Percentiles rank a stretch among this genome's conserved stretches.
phyloP scores from a whole-genome alignment of 1,139 yeast species.

The Yamadazyma atlantica region DNA sequence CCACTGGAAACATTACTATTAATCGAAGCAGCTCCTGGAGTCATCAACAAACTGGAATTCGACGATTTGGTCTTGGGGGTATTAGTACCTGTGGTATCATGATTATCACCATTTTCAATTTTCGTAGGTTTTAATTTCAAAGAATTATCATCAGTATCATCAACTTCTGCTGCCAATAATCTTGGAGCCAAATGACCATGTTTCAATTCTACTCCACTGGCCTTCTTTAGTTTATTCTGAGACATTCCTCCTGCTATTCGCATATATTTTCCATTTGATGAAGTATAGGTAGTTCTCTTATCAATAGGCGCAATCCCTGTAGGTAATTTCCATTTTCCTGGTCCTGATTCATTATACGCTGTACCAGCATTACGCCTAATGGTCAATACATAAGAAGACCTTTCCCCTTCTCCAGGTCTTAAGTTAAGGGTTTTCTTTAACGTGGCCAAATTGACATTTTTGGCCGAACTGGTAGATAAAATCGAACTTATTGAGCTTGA shows the following conservation, averaged over 20 bases:
- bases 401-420: constrained; percentile 52
- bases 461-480: constrained; percentile 32
- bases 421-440: constrained; percentile 37
- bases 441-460: constrained; percentile 39
- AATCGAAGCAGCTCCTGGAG: constrained; percentile 9
- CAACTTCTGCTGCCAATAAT: constrained; percentile 74
- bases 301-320: constrained; percentile 57
- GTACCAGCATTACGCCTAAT: constrained; percentile 54
- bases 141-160: constrained; percentile 51
- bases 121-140: constrained; percentile 6
- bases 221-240: constrained; percentile 28
- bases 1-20: constrained; percentile 12
- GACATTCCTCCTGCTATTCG: constrained; percentile 28
- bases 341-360: constrained; percentile 55
- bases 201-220: constrained; percentile 60
- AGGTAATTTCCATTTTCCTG: constrained; percentile 63
- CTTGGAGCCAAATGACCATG: constrained; percentile 78
- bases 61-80: constrained; percentile 19
- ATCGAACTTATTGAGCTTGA: constrained; percentile 38
- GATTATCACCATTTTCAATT: constrained; percentile 4
- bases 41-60: constrained; percentile 18
- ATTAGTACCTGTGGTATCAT: constrained; percentile 3
- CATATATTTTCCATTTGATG: constrained; percentile 31
- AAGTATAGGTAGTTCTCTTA: constrained; percentile 26
- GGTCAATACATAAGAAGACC: constrained; percentile 54